A percentile compares a stretch with the other conserved stretches of the same genome.
Conservation (phyloP, 768 basidiomycete species). For the Leucocoprinus birnbaumii region DNA sequence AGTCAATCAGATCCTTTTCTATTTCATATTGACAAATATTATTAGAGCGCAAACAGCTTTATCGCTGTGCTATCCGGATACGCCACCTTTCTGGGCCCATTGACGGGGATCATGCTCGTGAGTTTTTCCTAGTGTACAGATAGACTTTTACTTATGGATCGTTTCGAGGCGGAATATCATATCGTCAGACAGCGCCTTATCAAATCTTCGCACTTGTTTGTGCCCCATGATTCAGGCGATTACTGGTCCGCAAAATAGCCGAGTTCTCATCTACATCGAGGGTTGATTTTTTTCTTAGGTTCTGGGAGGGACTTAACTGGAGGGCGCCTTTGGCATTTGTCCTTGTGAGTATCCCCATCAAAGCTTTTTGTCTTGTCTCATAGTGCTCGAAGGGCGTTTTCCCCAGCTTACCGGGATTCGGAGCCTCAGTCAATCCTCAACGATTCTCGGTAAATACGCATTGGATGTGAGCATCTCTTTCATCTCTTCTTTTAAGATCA, state of each 20-base stretch:
- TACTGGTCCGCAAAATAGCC: conserved; percentile 20
- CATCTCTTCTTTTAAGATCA: too few species aligned
- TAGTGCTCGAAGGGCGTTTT: conserved; percentile 21
- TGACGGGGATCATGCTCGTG: conserved; percentile 30
- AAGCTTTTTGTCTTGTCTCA: background rate
- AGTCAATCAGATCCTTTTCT: background rate
- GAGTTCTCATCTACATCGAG: too few species aligned
- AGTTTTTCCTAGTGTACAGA: background rate
- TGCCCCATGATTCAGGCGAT: conserved; percentile 20
- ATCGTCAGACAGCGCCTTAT: conserved; percentile 21
- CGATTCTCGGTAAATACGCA: conserved; percentile 14
- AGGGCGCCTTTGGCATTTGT: conserved; percentile 22
- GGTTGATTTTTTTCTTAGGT: background rate
- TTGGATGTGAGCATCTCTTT: conserved; percentile 20
- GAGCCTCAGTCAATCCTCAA: conserved; percentile 16
- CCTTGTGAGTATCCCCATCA: conserved; percentile 16
- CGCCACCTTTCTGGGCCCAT: conserved; percentile 27
- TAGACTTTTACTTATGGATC: background rate
- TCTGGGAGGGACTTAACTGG: conserved; percentile 20
- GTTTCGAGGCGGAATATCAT: conserved; percentile 25
- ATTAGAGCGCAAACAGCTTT: conserved; percentile 21
- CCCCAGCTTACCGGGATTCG: conserved; percentile 27
- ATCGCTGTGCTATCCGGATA: conserved; percentile 29
- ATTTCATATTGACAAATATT: background rate
- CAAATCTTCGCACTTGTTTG: conserved; percentile 26